A percentile compares a stretch with the other conserved stretches of the same genome.
These are phyloP conservation scores for Usnea hakonensis DNA, from an alignment of 495 filamentous ascomycete species.

Conservation along the genomic window DNA sequence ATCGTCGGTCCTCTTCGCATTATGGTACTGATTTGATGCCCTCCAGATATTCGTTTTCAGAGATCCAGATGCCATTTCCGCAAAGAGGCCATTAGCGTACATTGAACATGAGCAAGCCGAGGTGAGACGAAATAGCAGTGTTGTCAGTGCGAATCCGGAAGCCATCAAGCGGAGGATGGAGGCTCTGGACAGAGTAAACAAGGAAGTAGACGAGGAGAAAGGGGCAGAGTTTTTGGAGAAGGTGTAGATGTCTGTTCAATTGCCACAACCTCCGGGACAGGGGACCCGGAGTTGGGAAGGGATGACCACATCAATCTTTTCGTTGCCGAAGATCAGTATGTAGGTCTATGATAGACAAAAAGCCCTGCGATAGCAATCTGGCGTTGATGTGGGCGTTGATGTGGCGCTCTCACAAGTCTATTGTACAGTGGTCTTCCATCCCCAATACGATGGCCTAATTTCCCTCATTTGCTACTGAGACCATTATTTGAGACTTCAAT, in stretches of 20 bases:
- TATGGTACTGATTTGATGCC: not conserved
- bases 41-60: slow-evolving; percentile 29
- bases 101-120: slow-evolving; percentile 31
- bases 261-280: not conserved
- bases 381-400: not conserved
- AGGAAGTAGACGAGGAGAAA: slow-evolving; percentile 22
- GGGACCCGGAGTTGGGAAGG: not conserved
- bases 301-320: too few species aligned
- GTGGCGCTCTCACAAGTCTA: not conserved
- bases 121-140: slow-evolving; percentile 28
- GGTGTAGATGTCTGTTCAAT: slow-evolving; percentile 17
- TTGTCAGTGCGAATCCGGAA: slow-evolving; percentile 22
- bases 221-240: slow-evolving; percentile 7
- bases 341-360: not conserved
- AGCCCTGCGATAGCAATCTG: not conserved
- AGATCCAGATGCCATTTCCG: slow-evolving; percentile 34
- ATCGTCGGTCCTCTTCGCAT: not conserved
- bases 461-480: not conserved
- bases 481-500: slow-evolving; percentile 49
- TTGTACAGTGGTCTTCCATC: too few species aligned
- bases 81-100: slow-evolving; percentile 33
- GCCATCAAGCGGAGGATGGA: slow-evolving; percentile 20
- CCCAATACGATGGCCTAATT: too few species aligned
- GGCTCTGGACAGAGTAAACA: slow-evolving; percentile 19
- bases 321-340: not conserved